Conservation (phyloP, 1,284 basidiomycete species). For the Marasmius fiardii region DNA sequence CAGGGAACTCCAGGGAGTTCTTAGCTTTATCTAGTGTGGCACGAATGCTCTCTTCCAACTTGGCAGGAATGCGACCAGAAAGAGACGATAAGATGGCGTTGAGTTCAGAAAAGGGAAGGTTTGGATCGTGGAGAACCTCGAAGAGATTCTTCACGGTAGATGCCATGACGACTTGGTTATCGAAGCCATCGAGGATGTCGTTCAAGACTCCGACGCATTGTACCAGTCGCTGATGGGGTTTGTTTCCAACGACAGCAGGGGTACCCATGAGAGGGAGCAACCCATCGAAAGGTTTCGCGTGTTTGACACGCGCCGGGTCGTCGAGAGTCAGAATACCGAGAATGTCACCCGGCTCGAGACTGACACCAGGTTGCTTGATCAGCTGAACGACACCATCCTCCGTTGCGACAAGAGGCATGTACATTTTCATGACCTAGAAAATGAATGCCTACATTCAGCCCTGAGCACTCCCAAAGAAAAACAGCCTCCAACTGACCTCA, state of each 20-base stretch:
- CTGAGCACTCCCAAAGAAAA: background rate
- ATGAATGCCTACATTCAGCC: background rate
- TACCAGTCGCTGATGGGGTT: conserved; percentile 86
- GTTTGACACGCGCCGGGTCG: conserved; percentile 95
- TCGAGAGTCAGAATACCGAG: conserved; percentile 97
- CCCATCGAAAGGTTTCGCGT: conserved; percentile 97
- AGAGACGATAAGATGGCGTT: conserved; percentile 85
- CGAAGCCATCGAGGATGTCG: conserved; percentile 94
- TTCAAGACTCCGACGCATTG: conserved; percentile 79
- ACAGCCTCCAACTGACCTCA: conserved; percentile 54
- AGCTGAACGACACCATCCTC: conserved; percentile 97
- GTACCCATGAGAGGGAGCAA: conserved; percentile 85
- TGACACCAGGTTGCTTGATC: conserved; percentile 97
- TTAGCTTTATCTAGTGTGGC: conserved; percentile 78
- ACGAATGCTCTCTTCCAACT: conserved; percentile 88
- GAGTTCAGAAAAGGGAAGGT: conserved; percentile 89
- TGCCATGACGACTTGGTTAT: conserved; percentile 88
- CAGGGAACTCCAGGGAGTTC: conserved; percentile 83
- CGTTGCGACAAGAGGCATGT: conserved; percentile 95
- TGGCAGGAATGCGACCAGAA: conserved; percentile 90
- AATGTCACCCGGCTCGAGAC: conserved; percentile 96
- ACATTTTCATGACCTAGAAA: conserved; percentile 95
- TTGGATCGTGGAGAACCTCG: conserved; percentile 74
- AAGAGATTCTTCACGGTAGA: conserved; percentile 82
- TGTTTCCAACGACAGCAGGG: conserved; percentile 86